These are phyloP conservation scores for Dactylellina haptotyla DNA, from an alignment of 2,329 filamentous ascomycete genomes.

Conservation along the genomic window DNA sequence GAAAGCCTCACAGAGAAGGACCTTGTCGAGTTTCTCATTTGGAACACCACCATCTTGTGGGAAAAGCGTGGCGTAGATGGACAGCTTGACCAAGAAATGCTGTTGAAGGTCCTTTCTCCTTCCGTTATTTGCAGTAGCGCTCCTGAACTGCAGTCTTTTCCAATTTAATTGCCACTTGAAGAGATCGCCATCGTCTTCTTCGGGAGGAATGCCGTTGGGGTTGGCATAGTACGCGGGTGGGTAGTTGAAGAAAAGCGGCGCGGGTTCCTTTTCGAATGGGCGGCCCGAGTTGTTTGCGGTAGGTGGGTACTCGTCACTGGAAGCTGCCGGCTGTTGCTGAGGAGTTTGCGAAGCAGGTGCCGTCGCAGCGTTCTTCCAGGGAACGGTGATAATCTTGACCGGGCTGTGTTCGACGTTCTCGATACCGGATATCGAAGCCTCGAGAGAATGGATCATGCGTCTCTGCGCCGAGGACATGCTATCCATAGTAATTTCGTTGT, in stretches of 20 bases:
- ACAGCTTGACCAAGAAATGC: slow-evolving; percentile 90
- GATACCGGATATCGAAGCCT: slow-evolving; percentile 88
- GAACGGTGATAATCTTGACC: slow-evolving; percentile 93
- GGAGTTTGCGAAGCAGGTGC: slow-evolving; percentile 68
- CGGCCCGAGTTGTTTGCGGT: slow-evolving; percentile 42
- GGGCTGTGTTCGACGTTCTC: slow-evolving; percentile 93
- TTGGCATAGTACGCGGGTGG: slow-evolving; percentile 73
- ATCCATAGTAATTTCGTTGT: slow-evolving; percentile 82
- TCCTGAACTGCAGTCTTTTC: slow-evolving; percentile 91
- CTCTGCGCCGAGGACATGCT: slow-evolving; percentile 63
- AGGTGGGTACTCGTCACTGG: slow-evolving; percentile 36
- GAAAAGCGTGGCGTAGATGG: slow-evolving; percentile 79
- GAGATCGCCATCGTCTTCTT: slow-evolving; percentile 82
- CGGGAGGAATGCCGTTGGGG: slow-evolving; percentile 55
- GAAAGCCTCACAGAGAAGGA: slow-evolving; percentile 81
- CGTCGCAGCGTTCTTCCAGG: slow-evolving; percentile 94
- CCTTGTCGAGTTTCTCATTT: slow-evolving; percentile 67
- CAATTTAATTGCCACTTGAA: slow-evolving; percentile 93
- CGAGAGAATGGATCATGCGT: slow-evolving; percentile 63
- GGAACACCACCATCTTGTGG: slow-evolving; percentile 70
- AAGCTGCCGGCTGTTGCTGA: slow-evolving; percentile 2
- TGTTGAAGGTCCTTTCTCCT: slow-evolving; percentile 94
- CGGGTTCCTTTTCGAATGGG: slow-evolving; percentile 79
- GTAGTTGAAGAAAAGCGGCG: slow-evolving; percentile 67
- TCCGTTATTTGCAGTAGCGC: slow-evolving; percentile 95